A percentile compares a stretch with the other conserved stretches of the same genome.
Evolutionary conservation across 2,329 filamentous ascomycete genomes (phyloP).

Genomic region (Colletotrichum sp.): DNA sequence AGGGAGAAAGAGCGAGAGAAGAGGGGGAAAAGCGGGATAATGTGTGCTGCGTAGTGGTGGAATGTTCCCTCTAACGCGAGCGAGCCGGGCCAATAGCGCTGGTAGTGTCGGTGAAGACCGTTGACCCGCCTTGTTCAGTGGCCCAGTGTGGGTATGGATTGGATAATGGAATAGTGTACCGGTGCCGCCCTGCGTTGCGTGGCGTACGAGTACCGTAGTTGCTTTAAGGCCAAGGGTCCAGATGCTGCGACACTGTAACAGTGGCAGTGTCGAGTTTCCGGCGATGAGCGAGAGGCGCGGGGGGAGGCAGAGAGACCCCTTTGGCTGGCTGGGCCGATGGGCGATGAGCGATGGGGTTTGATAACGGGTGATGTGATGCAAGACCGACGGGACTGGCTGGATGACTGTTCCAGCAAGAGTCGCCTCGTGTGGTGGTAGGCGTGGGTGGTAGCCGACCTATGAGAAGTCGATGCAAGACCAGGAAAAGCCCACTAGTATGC

Average conservation of each 20-base stretch:
- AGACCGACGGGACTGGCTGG: not conserved
- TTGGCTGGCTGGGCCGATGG: not conserved
- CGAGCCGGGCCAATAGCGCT: conserved; percentile 7
- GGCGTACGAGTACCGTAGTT: conserved; percentile 4
- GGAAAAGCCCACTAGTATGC: not conserved
- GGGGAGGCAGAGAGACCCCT: not conserved
- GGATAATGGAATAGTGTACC: conserved; percentile 10
- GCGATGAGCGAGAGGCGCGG: not conserved
- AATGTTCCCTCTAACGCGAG: conserved; percentile 5
- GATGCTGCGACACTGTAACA: not conserved
- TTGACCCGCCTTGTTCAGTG: conserved; percentile 12
- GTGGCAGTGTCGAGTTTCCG: not conserved
- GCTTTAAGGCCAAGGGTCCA: not conserved
- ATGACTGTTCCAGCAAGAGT: not conserved
- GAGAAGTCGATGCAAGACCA: conserved; percentile 1
- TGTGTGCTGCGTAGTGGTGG: not conserved
- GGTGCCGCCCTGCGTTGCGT: conserved; percentile 6
- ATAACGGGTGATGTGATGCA: conserved; percentile 6
- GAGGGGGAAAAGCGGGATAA: conserved; percentile 14
- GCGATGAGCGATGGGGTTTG: not conserved
- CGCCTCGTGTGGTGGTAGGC: conserved; percentile 12
- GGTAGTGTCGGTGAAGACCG: conserved; percentile 19
- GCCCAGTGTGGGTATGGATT: conserved; percentile 5
- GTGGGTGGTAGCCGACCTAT: conserved; percentile 9
- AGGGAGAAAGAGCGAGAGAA: not conserved